These are phyloP conservation scores for Pecoramyces ruminantium DNA, from an alignment of 192 early-diverging fungal genomes.

Conservation along the genomic window DNA sequence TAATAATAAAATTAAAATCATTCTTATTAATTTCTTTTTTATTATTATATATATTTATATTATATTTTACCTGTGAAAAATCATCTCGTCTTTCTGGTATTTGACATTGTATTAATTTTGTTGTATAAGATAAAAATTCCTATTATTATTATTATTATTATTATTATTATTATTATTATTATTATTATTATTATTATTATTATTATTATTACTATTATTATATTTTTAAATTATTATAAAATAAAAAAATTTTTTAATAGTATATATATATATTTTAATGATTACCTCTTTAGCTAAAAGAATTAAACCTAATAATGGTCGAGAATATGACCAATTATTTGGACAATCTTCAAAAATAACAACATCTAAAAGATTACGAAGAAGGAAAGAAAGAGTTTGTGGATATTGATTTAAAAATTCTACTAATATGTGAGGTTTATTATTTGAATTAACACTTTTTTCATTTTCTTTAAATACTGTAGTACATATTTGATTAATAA, in stretches of 20 bases:
- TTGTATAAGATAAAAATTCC: not conserved
- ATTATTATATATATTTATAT: too few relatives aligned
- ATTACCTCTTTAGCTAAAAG: conserved; percentile 51
- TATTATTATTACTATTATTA: too few relatives aligned
- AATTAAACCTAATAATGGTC: conserved; percentile 63
- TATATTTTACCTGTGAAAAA: not conserved
- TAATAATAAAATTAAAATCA: too few relatives aligned
- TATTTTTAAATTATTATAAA: too few relatives aligned
- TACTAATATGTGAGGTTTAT: conserved; percentile 30
- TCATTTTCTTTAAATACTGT: conserved; percentile 10
- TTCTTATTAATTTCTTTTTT: too few relatives aligned
- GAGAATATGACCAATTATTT: conserved; percentile 67
- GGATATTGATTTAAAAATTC: conserved; percentile 29
- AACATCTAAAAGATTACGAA: conserved; percentile 49
- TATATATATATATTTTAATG: too few relatives aligned
- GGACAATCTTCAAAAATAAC: conserved; percentile 63
- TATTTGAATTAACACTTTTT: conserved; percentile 11
- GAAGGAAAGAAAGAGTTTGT: conserved; percentile 42
- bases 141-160: not conserved
- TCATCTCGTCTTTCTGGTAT: not conserved
- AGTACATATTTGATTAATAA: not conserved
- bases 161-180: too few relatives aligned
- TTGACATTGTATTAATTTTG: not conserved
- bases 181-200: too few relatives aligned
- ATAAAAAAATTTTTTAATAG: too few relatives aligned